Conservation (phyloP, 78 protist genomes). For the Dictyostelium intermedium region DNA sequence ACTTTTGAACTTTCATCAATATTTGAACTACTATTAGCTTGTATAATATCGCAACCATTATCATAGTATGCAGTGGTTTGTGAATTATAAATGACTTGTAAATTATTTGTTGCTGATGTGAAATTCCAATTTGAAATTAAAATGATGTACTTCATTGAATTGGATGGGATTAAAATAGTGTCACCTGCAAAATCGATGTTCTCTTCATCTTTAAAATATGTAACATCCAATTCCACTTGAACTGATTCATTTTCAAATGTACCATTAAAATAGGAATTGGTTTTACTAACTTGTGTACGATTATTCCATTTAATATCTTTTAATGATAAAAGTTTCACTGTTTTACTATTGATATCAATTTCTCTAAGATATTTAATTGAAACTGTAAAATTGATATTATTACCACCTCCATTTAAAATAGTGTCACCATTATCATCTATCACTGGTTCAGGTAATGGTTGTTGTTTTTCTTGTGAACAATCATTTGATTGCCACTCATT, state of each 20-base stretch:
- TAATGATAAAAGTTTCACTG: constrained; percentile 7
- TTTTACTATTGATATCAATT: background rate
- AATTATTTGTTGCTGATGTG: background rate
- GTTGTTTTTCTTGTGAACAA: background rate
- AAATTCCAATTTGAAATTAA: constrained; percentile 3
- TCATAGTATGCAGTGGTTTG: background rate
- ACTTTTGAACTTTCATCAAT: background rate
- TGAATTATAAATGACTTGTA: constrained; percentile 33
- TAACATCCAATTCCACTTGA: background rate
- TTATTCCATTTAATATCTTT: constrained; percentile 16
- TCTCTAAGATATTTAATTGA: constrained; percentile 13
- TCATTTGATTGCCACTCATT: background rate
- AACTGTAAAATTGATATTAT: constrained; percentile 29
- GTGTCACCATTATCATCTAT: constrained; percentile 24
- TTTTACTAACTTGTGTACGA: background rate
- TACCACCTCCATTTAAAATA: background rate
- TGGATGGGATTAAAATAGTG: background rate
- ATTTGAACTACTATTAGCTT: background rate
- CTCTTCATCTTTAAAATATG: background rate
- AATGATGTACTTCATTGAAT: constrained; percentile 39
- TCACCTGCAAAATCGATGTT: constrained; percentile 28
- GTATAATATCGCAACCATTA: background rate
- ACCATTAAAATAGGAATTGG: background rate
- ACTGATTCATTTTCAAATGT: background rate
- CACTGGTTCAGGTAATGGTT: background rate